Evolutionary conservation across 2,329 filamentous ascomycete genomes (phyloP), one percentile per base, ranked within the genome.

Genomic region (Phialophora verrucosa): DNA sequence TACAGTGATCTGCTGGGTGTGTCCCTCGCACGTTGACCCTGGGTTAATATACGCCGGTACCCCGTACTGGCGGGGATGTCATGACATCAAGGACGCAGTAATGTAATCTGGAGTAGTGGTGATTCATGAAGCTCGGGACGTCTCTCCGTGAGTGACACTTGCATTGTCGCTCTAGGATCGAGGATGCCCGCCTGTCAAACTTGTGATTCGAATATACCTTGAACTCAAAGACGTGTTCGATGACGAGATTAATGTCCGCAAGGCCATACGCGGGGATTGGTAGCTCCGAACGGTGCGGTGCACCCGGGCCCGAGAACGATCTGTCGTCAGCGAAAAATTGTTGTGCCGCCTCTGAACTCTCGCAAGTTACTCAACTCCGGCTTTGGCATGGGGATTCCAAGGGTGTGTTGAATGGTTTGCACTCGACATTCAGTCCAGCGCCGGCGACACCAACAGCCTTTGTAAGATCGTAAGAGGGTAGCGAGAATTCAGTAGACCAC

Each of bases 121-220:
- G 57, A 59, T 50, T 59, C 57, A 59, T 50, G 25, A 14, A 49
- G 47, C 42, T 29, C 31, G 47, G 47, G n/a, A 32, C 3, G 23
- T 5, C 27, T 35, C 42, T 59, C 20, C 20, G 42, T 23, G 11
- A 35, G 23, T 59, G 38, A 29, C 56, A 25, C 56, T 27, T 25
- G 56, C 56, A 59, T 59, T 27, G 38, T 11, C 38, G 38, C 56
- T 59, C 38, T 23, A 59, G 27, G 56, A 59, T 59, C 38, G 42
- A 59, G 25, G 20, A 23, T 11, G 23, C 49, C 25, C 20, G 23
- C 49, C 49, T 27, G 25, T 51, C 12, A 51, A 51, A 51, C 23
- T 12, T 2, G 49, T 27, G 20, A 14, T 51, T 10, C 49, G 49
- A 11, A 5, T 23, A 25, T 5, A 14, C 14, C 4, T 23, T 14